phyloP scores from a whole-genome alignment of 164 flowering plant species.

The Chimonanthus salicifolius region DNA sequence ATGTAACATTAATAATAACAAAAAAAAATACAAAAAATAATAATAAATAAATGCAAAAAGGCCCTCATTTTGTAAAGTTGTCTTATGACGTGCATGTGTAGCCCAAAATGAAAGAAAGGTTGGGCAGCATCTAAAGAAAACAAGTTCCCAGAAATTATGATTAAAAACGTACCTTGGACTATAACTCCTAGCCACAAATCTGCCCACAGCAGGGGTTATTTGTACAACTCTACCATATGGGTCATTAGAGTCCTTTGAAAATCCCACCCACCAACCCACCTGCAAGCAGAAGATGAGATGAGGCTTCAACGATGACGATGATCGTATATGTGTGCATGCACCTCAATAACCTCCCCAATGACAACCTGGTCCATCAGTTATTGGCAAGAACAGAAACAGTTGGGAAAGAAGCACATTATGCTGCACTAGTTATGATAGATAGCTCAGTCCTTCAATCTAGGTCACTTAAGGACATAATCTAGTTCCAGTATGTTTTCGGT shows the following conservation, averaged over 20 bases:
- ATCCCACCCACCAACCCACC: slow-evolving; percentile 99
- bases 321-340: too few relatives aligned
- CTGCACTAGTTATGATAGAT: not conserved
- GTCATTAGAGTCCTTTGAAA: slow-evolving; percentile 68
- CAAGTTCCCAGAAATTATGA: not conserved
- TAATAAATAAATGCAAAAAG: not conserved
- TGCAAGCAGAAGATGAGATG: slow-evolving; percentile 20
- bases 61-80: not conserved
- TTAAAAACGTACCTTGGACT: slow-evolving; percentile 70
- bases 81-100: not conserved
- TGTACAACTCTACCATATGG: slow-evolving; percentile 77
- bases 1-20: not conserved
- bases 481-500: not conserved
- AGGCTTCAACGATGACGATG: not conserved
- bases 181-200: slow-evolving; percentile 79
- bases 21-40: too few relatives aligned
- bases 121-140: not conserved
- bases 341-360: not conserved
- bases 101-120: not conserved
- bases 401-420: not conserved
- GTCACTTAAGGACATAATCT: not conserved
- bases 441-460: not conserved
- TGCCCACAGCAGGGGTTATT: slow-evolving; percentile 82
- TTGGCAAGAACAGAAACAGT: not conserved
- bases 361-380: not conserved